Base-by-base conservation (phyloP, 257 asterid genomes). In the Pogostemon cablin region DNA sequence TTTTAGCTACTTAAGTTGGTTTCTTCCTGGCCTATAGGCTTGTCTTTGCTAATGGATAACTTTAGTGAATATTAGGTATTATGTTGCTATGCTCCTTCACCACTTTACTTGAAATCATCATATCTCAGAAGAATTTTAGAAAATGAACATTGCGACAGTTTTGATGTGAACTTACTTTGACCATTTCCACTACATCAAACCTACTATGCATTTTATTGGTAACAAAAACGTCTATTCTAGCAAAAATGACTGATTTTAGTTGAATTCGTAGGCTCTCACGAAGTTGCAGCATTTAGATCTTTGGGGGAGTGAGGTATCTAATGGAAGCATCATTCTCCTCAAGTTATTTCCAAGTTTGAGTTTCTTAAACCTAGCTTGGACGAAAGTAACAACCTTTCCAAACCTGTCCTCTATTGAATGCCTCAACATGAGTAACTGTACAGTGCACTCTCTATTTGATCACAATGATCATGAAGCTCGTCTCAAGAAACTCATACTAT, bases 361-460 rank as follows among this genome's bases (percentile, higher is more conserved):
- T 79, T 79, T 78, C 78, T 74, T 93, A 68, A 87, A 84, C 77
- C 77, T 93, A 64, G 96, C 93, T 53, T 93, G 98, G 99, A 93
- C 99, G 34, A 68, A 80, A 32, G 89, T 91, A 15, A 89, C 95
- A 39, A 65, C 61, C 75, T 75, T 95, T 76, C 96, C 96, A 2
- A 61, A 72, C 76, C 57, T 95, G 72, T 67, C 82, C 67, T 88
- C 93, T 35, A 89, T 95, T 65, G 60, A 79, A 38, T 78, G 44
- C 80, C 85, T 95, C 72, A 84, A 91, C 90, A 86, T 91, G 95
- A 91, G 98, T 72, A 89, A 86, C 82, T 95, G 98, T 81, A 81
- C 85, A 5, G 65, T 95, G 78, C 81, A 79, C 72, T 82, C 90
- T 67, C 58, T 91, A 47, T 85, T 81, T 37, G 78, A 80, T 60